phyloP scores from a whole-genome alignment of 2,329 filamentous ascomycete species.

The Fusarium sp. region DNA sequence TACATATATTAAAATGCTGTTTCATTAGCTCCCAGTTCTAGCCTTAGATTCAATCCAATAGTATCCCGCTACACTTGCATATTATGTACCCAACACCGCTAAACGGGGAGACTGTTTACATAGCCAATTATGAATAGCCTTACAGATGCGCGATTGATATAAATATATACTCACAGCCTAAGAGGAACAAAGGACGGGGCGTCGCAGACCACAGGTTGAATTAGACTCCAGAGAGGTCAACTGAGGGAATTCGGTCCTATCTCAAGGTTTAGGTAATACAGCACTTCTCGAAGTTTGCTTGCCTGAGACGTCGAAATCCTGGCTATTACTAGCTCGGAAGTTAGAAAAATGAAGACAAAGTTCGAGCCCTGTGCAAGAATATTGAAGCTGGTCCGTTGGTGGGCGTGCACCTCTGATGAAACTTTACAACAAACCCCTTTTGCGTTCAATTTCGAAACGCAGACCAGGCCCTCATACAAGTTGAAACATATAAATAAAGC shows the following conservation, averaged over 20 bases:
- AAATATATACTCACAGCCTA: too few species aligned
- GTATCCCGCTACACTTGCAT: background rate
- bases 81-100: too few species aligned
- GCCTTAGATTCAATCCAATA: too few species aligned
- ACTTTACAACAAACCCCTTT: background rate
- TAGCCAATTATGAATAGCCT: too few species aligned
- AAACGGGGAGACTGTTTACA: too few species aligned
- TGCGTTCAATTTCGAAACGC: background rate
- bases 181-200: too few species aligned
- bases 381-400: background rate
- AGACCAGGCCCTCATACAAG: background rate
- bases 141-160: fast-evolving
- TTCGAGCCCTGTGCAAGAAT: background rate
- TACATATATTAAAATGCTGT: background rate
- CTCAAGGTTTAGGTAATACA: background rate
- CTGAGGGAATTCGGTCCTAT: background rate
- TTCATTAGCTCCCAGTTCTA: background rate
- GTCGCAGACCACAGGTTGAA: too few species aligned
- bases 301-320: background rate
- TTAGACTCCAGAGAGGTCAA: background rate
- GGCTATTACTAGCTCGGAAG: background rate
- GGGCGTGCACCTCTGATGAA: background rate
- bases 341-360: background rate
- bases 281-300: background rate
- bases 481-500: background rate